Percentiles rank a stretch among this genome's conserved stretches.
These are phyloP conservation scores for Pythium coloratum DNA, from an alignment of 352 stramenopile genomes.

Conservation along the genomic window DNA sequence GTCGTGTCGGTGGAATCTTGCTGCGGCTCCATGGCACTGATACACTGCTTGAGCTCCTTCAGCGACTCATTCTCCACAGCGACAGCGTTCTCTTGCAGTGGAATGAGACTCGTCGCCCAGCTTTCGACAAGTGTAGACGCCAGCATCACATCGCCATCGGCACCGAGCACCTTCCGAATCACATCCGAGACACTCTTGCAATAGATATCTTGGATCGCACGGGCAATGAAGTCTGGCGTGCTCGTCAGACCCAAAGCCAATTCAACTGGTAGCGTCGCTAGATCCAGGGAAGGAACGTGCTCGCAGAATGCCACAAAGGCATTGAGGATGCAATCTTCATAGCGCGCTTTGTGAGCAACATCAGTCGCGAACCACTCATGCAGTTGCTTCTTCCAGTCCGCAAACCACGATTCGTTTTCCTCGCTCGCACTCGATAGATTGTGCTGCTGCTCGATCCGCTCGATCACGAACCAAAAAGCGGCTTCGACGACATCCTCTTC, in stretches of 20 bases:
- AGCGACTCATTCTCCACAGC: neutral
- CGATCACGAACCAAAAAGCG: conserved; percentile 26
- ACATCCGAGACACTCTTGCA: conserved; percentile 29
- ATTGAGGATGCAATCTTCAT: conserved; percentile 27
- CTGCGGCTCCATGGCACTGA: conserved; percentile 6
- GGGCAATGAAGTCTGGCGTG: conserved; percentile 17
- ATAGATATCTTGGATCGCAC: conserved; percentile 25
- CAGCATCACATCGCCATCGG: conserved; percentile 12
- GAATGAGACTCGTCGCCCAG: conserved; percentile 18
- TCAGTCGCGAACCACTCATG: conserved; percentile 15
- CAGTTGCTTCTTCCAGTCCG: conserved; percentile 14
- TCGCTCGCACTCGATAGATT: neutral
- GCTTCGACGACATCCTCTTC: conserved; percentile 23
- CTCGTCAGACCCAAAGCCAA: conserved; percentile 22
- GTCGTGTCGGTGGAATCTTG: neutral
- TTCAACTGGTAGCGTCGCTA: conserved; percentile 25
- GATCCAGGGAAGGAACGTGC: conserved; percentile 17
- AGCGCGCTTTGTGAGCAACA: neutral
- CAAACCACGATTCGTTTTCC: conserved; percentile 1
- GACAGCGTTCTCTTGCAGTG: neutral
- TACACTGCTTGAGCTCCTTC: conserved; percentile 14
- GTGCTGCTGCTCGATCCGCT: conserved; percentile 6
- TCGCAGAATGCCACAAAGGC: conserved; percentile 29
- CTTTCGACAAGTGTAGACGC: conserved; percentile 9
- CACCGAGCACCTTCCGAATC: conserved; percentile 18